These are phyloP conservation scores for Candida glaebosa DNA, from an alignment of 805 yeast genomes.

Conservation along the genomic window DNA sequence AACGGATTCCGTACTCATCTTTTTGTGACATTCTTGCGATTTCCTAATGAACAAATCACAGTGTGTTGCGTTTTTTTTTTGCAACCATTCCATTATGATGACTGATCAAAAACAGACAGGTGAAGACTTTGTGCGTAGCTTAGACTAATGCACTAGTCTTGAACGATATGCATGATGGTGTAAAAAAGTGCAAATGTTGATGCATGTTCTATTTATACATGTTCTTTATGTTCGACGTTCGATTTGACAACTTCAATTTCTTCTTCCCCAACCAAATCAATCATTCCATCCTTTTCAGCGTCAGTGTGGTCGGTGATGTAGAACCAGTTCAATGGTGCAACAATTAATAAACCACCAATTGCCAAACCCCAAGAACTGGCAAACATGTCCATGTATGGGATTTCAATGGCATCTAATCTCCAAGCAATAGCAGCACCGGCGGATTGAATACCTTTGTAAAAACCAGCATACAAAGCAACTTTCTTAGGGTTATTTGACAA, in stretches of 20 bases:
- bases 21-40: no score
- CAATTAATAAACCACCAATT: conserved; percentile 46
- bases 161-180: no score
- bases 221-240: conserved; percentile 11
- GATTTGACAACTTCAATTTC: conserved; percentile 26
- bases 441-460: conserved; percentile 61
- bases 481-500: conserved; percentile 55
- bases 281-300: conserved; percentile 28
- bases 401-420: conserved; percentile 47
- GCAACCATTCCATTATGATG: no score
- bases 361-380: conserved; percentile 52
- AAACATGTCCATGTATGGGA: conserved; percentile 40
- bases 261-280: conserved; percentile 16
- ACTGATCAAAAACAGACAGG: no score
- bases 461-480: conserved; percentile 55
- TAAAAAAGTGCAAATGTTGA: no score
- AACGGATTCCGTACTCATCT: no score
- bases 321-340: conserved; percentile 43
- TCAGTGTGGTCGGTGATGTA: conserved; percentile 44
- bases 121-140: no score
- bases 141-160: no score
- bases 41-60: no score
- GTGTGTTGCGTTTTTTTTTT: no score
- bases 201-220: no score
- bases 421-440: conserved; percentile 63